phyloP scores from a whole-genome alignment of 139 green algal genomes.

The Microglena sp. region DNA sequence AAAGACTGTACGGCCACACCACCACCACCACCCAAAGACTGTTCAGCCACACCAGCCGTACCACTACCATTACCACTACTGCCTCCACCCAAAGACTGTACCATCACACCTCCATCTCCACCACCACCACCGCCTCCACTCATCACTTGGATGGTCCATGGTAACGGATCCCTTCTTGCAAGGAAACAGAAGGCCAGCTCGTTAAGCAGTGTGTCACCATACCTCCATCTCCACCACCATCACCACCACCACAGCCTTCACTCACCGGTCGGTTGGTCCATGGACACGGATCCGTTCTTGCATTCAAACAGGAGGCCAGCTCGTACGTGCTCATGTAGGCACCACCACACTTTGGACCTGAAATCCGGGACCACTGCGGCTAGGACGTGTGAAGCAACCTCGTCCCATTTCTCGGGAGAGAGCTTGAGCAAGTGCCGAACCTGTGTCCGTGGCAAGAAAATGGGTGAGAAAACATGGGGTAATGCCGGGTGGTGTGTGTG shows the following conservation, averaged over 20 bases:
- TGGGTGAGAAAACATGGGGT: no score
- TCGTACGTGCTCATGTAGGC: constrained; percentile 11
- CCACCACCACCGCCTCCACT: not conserved
- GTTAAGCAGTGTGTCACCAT: constrained; percentile 30
- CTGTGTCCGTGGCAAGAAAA: no score
- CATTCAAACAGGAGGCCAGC: constrained; percentile 40
- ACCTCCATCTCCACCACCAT: constrained; percentile 3
- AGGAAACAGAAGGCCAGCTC: constrained; percentile 32
- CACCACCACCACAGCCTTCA: not conserved
- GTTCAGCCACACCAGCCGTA: no score
- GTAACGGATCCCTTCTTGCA: constrained; percentile 38
- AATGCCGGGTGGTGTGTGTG: no score
- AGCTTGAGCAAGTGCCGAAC: constrained; percentile 51
- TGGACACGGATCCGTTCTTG: constrained; percentile 41
- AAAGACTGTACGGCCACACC: no score
- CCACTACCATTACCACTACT: no score
- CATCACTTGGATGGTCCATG: constrained; percentile 36
- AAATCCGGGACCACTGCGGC: constrained; percentile 46
- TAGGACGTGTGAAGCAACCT: constrained; percentile 37
- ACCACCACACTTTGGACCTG: constrained; percentile 45
- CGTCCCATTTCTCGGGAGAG: constrained; percentile 54
- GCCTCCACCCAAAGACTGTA: no score
- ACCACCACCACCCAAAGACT: no score
- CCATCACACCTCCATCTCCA: no score
- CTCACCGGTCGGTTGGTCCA: constrained; percentile 40